Evolutionary conservation across 1,284 basidiomycete genomes (phyloP).

Genomic region (Marasmius fiardii): DNA sequence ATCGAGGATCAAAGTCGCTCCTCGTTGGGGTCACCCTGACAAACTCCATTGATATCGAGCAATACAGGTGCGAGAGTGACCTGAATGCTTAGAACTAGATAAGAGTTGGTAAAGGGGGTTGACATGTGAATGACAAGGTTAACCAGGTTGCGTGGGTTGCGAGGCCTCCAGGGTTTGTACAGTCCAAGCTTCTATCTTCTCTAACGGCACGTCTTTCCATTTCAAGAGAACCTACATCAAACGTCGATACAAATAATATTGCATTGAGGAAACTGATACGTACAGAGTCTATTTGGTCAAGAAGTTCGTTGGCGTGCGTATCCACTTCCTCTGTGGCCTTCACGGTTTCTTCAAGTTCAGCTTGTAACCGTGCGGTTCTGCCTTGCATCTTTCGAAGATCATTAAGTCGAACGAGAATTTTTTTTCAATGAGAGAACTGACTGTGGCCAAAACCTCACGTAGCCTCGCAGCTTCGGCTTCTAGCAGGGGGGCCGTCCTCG

Average conservation of each 20-base stretch:
- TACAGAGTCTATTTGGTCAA: neutral
- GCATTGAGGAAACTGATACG: slow-evolving; percentile 14
- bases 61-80: neutral
- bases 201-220: slow-evolving; percentile 55
- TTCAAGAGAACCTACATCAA: slow-evolving; percentile 43
- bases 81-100: neutral
- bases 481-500: slow-evolving; percentile 57
- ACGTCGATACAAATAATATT: slow-evolving; percentile 1
- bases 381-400: slow-evolving; percentile 43
- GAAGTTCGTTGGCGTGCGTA: slow-evolving; percentile 26
- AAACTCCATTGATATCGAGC: too few species aligned
- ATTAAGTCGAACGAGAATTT: neutral
- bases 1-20: too few species aligned
- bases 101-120: neutral
- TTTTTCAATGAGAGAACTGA: slow-evolving; percentile 22
- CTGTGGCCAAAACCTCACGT: slow-evolving; percentile 46
- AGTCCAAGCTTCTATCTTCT: slow-evolving; percentile 62
- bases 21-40: too few species aligned
- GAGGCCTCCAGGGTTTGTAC: slow-evolving; percentile 54
- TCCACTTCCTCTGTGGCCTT: slow-evolving; percentile 45
- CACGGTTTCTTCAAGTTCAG: slow-evolving; percentile 46
- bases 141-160: slow-evolving; percentile 22
- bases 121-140: neutral
- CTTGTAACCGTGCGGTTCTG: slow-evolving; percentile 48
- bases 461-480: slow-evolving; percentile 52